Conservation (phyloP, 768 basidiomycete genomes). For the Trametes maxima region DNA sequence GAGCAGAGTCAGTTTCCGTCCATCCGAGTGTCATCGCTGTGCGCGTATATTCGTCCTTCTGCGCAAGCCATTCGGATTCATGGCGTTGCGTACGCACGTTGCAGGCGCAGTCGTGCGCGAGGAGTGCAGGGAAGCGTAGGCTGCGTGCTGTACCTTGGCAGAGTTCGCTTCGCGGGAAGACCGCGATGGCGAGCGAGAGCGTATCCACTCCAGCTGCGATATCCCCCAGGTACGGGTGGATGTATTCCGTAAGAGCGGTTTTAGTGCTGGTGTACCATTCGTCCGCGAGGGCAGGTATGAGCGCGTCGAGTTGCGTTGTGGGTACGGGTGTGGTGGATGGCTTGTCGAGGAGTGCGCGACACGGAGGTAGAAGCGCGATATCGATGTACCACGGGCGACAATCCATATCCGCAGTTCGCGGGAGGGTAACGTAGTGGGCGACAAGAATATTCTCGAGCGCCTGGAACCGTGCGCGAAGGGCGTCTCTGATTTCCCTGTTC, state of each 20-base stretch:
- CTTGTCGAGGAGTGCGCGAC: neutral
- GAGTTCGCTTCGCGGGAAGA: neutral
- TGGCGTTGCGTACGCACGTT: neutral
- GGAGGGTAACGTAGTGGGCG: neutral
- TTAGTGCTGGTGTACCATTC: neutral
- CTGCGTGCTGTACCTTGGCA: neutral
- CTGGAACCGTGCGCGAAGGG: neutral
- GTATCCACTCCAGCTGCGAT: conserved; percentile 84
- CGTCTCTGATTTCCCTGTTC: neutral
- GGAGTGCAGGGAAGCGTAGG: neutral
- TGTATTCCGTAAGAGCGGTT: neutral
- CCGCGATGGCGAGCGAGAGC: conserved; percentile 69
- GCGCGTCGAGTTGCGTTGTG: neutral
- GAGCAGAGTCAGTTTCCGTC: neutral
- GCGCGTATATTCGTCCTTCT: neutral
- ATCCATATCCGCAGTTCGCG: neutral
- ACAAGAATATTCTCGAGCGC: neutral
- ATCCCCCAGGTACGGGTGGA: neutral
- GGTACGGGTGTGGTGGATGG: neutral
- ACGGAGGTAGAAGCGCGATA: neutral
- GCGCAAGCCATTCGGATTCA: neutral
- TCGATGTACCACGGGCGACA: conserved; percentile 5
- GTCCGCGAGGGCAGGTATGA: neutral
- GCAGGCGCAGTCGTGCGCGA: neutral
- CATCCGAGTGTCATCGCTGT: neutral